Conservation (phyloP, 208 protist species). For the Wallacemonas sp. region DNA sequence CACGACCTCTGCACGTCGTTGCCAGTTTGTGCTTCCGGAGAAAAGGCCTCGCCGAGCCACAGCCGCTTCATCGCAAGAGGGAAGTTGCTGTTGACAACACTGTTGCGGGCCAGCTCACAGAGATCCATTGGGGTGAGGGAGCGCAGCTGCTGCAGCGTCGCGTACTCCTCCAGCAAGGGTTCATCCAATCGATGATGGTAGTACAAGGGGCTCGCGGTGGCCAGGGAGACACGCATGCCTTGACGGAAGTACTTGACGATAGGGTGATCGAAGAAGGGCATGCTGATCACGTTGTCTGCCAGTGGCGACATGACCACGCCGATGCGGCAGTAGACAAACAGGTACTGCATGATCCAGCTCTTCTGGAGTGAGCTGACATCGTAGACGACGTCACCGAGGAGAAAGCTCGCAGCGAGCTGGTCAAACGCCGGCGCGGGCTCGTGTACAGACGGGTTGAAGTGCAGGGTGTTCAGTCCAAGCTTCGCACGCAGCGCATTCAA, state of each 20-base stretch:
- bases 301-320: slow-evolving; percentile 97
- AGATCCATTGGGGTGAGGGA: slow-evolving; percentile 78
- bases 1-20: slow-evolving; percentile 69
- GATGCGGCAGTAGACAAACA: slow-evolving; percentile 97
- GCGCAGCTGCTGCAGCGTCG: slow-evolving; percentile 82
- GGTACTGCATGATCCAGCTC: slow-evolving; percentile 97
- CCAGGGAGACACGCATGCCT: slow-evolving; percentile 96
- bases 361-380: slow-evolving; percentile 96
- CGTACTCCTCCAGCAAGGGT: slow-evolving; percentile 90
- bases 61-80: slow-evolving; percentile 59
- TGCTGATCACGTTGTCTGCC: slow-evolving; percentile 96
- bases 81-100: slow-evolving; percentile 89
- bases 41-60: slow-evolving; percentile 78
- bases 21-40: slow-evolving; percentile 26
- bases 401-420: slow-evolving; percentile 93
- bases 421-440: slow-evolving; percentile 80
- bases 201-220: slow-evolving; percentile 96
- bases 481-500: slow-evolving; percentile 95
- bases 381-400: slow-evolving; percentile 95
- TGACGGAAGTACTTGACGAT: slow-evolving; percentile 94
- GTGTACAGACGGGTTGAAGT: slow-evolving; percentile 95
- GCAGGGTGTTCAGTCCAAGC: slow-evolving; percentile 77
- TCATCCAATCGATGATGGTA: slow-evolving; percentile 83
- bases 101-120: slow-evolving; percentile 89
- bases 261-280: slow-evolving; percentile 95